phyloP scores from a whole-genome alignment of 164 flowering plant species.

The Aristolochia contorta region DNA sequence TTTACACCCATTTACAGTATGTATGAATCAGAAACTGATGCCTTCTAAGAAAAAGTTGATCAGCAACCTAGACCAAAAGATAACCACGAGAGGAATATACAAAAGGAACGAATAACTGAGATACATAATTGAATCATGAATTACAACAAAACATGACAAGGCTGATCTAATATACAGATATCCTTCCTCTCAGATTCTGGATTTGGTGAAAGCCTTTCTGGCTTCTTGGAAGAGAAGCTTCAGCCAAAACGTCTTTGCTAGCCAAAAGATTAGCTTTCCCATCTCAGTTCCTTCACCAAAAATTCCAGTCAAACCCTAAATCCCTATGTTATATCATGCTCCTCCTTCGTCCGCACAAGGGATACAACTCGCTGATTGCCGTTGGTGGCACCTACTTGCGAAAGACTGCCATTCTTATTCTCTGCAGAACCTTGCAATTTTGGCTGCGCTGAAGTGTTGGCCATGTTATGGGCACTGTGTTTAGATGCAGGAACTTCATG shows the following conservation, averaged over 20 bases:
- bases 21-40: no score
- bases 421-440: conserved; percentile 23
- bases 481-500: conserved; percentile 74
- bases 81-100: not conserved
- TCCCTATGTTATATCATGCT: conserved; percentile 20
- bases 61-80: not conserved
- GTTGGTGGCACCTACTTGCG: conserved; percentile 26
- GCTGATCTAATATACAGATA: not conserved
- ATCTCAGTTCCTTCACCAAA: not conserved
- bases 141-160: not conserved
- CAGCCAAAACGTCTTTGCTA: not conserved
- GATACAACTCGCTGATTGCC: conserved; percentile 35
- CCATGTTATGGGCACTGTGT: conserved; percentile 33
- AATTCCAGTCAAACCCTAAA: not conserved
- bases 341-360: conserved; percentile 49
- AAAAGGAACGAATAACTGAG: conserved; percentile 2
- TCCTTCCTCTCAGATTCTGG: no score
- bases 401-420: conserved; percentile 21
- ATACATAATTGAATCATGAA: not conserved
- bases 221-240: no score
- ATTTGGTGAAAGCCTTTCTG: no score
- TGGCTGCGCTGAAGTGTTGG: conserved; percentile 14
- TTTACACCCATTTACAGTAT: no score
- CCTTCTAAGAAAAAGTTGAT: no score
- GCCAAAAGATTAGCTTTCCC: no score